Percentiles rank a stretch among this genome's conserved stretches.
Conservation (phyloP, 1,284 basidiomycete genomes). For the Malassezia obtusa region DNA sequence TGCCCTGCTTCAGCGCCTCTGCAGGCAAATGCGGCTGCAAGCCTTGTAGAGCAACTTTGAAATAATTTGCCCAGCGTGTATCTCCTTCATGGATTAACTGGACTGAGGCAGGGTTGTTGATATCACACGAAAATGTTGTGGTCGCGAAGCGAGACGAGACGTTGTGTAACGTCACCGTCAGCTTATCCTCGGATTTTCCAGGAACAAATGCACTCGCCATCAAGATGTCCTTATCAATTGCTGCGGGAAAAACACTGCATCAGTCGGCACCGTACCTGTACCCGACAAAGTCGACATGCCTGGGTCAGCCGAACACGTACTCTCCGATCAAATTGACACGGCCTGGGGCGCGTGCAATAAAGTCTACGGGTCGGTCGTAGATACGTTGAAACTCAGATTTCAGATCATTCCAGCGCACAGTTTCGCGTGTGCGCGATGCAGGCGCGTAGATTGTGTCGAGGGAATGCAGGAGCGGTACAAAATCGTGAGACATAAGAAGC, state of each 20-base stretch:
- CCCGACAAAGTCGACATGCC: slow-evolving; percentile 41
- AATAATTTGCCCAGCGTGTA: slow-evolving; percentile 45
- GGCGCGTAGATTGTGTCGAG: slow-evolving; percentile 35
- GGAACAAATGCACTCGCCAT: slow-evolving; percentile 35
- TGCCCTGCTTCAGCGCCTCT: neutral
- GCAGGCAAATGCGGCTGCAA: slow-evolving; percentile 35
- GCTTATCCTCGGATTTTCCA: neutral
- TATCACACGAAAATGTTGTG: slow-evolving; percentile 23
- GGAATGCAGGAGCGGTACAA: slow-evolving; percentile 28
- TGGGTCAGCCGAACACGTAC: slow-evolving; percentile 16
- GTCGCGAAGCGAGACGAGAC: slow-evolving; percentile 26
- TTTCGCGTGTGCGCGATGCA: slow-evolving; percentile 23
- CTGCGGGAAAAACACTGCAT: slow-evolving; percentile 35
- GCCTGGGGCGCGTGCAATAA: slow-evolving; percentile 44
- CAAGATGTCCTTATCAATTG: slow-evolving; percentile 45
- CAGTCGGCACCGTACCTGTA: slow-evolving; percentile 19
- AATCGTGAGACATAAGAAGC: slow-evolving; percentile 17
- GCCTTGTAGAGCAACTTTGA: slow-evolving; percentile 44
- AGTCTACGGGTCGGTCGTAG: slow-evolving; percentile 23
- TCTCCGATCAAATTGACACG: slow-evolving; percentile 46
- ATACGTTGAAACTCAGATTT: slow-evolving; percentile 19
- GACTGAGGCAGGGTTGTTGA: slow-evolving; percentile 20
- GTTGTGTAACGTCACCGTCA: slow-evolving; percentile 27
- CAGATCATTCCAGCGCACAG: slow-evolving; percentile 28
- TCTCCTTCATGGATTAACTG: slow-evolving; percentile 29